phyloP scores from a whole-genome alignment of 345 rosid species.

The Arabidopsis suecica region DNA sequence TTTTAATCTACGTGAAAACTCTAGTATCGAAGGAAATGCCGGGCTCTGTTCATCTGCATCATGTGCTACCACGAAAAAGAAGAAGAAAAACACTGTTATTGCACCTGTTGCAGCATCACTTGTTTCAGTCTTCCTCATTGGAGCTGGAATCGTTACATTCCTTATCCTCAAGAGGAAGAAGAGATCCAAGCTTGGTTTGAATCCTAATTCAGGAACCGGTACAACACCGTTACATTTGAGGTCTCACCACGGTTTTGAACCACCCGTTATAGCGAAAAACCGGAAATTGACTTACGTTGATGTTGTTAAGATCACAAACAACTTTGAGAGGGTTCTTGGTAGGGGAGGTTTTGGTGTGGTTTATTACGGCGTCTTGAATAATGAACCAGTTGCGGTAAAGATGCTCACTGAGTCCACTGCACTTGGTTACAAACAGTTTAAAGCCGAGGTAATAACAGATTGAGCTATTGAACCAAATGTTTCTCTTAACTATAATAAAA shows the following conservation, averaged over 20 bases:
- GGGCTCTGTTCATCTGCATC: slow-evolving; percentile 47
- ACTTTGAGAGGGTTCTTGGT: slow-evolving; percentile 52
- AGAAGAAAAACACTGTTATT: slow-evolving; percentile 40
- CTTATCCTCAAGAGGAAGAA: slow-evolving; percentile 40
- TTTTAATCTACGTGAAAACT: slow-evolving; percentile 3
- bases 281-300: slow-evolving; percentile 46
- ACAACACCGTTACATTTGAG: slow-evolving; percentile 44
- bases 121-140: slow-evolving; percentile 37
- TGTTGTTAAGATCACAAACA: slow-evolving; percentile 50
- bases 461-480: neutral
- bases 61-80: slow-evolving; percentile 43
- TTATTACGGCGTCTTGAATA: slow-evolving; percentile 46
- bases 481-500: neutral
- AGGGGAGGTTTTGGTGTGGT: slow-evolving; percentile 61
- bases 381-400: slow-evolving; percentile 51
- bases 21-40: slow-evolving; percentile 53
- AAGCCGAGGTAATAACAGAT: slow-evolving; percentile 36
- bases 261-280: slow-evolving; percentile 42
- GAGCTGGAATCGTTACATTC: slow-evolving; percentile 25
- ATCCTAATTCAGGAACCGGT: slow-evolving; percentile 34
- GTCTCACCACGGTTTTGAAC: slow-evolving; percentile 34
- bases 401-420: slow-evolving; percentile 46
- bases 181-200: slow-evolving; percentile 28
- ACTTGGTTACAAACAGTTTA: slow-evolving; percentile 51
- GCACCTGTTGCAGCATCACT: slow-evolving; percentile 35